Conservation (phyloP, 331 rosid genomes). For the Prunus yedoensis region DNA sequence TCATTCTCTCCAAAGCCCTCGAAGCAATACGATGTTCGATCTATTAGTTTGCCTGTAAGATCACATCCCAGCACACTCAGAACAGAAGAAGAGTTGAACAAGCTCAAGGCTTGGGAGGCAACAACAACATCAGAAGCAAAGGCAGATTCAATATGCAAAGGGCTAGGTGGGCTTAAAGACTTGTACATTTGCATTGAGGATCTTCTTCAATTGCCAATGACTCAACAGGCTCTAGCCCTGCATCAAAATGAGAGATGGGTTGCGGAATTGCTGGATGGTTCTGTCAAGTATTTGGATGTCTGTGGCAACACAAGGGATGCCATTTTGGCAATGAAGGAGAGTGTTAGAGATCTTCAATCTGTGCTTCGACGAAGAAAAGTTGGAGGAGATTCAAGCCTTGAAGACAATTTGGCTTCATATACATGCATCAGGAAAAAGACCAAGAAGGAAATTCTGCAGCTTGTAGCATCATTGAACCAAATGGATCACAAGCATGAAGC, state of each 20-base stretch:
- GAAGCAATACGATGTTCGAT: conserved; percentile 33
- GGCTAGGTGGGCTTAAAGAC: conserved; percentile 42
- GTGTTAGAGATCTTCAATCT: conserved; percentile 47
- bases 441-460: conserved; percentile 43
- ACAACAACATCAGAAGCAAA: conserved; percentile 15
- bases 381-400: conserved; percentile 38
- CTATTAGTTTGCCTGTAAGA: conserved; percentile 69
- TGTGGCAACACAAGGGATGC: conserved; percentile 48
- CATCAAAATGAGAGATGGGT: conserved; percentile 51
- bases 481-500: conserved; percentile 31
- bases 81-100: conserved; percentile 53
- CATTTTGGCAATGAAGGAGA: conserved; percentile 36
- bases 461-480: conserved; percentile 45
- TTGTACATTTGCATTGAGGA: conserved; percentile 49
- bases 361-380: conserved; percentile 52
- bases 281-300: conserved; percentile 53
- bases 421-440: conserved; percentile 39
- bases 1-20: conserved; percentile 44
- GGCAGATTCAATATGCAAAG: conserved; percentile 36
- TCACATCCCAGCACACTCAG: conserved; percentile 66
- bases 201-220: conserved; percentile 54
- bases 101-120: conserved; percentile 46
- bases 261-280: conserved; percentile 53
- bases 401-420: conserved; percentile 33
- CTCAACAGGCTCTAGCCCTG: conserved; percentile 48